These are phyloP conservation scores for Metschnikowia kunwiensis DNA, from an alignment of 805 yeast genomes.

Conservation along the genomic window DNA sequence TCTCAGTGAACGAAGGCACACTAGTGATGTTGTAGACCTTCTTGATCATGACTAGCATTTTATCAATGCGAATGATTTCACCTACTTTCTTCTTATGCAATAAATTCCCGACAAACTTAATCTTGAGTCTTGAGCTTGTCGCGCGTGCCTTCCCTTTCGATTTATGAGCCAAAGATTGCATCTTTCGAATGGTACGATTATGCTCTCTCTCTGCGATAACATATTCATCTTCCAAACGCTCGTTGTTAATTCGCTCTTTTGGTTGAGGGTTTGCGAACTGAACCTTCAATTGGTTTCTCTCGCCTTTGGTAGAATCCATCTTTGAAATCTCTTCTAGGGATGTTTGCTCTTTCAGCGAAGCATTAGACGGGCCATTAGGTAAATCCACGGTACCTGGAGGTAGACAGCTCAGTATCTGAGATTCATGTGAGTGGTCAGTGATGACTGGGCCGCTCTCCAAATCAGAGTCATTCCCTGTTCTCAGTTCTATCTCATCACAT, in stretches of 20 bases:
- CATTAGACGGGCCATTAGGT: too few relatives aligned
- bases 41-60: conserved; percentile 65
- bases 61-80: conserved; percentile 62
- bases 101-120: conserved; percentile 20
- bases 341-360: too few relatives aligned
- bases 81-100: conserved; percentile 40
- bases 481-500: too few relatives aligned
- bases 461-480: too few relatives aligned
- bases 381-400: too few relatives aligned
- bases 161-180: conserved; percentile 24
- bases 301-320: too few relatives aligned
- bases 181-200: conserved; percentile 16
- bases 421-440: too few relatives aligned
- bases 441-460: too few relatives aligned
- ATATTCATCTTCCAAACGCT: conserved; percentile 9
- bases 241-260: conserved; percentile 14
- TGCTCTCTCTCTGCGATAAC: conserved; percentile 19
- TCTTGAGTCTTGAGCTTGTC: conserved; percentile 19
- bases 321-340: too few relatives aligned
- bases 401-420: too few relatives aligned
- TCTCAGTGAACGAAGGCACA: conserved; percentile 39
- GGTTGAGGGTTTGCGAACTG: conserved; percentile 25
- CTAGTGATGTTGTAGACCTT: conserved; percentile 24
- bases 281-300: conserved; percentile 6
- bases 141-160: conserved; percentile 21